These are phyloP conservation scores for Termitomyces sp. DNA, from an alignment of 768 basidiomycete species.

Conservation along the genomic window DNA sequence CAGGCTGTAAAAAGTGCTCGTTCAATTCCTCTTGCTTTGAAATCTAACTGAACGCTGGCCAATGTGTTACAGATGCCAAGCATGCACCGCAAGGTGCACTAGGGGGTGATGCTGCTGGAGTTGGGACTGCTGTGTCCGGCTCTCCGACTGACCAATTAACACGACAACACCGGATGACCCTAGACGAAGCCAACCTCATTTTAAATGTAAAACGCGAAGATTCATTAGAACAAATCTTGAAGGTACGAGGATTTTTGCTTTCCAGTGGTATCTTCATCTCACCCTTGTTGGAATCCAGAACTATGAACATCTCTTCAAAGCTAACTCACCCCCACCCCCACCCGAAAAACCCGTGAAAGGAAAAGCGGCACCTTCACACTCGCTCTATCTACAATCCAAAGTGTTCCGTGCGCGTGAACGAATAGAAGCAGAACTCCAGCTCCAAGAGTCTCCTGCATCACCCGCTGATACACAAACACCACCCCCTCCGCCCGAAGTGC, in stretches of 20 bases:
- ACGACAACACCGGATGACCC: slow-evolving; percentile 84
- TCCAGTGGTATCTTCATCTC: neutral
- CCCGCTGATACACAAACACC: slow-evolving; percentile 13
- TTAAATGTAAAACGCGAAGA: slow-evolving; percentile 83
- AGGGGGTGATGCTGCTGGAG: slow-evolving; percentile 68
- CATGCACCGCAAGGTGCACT: slow-evolving; percentile 67
- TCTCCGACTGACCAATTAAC: slow-evolving; percentile 80
- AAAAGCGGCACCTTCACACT: slow-evolving; percentile 50
- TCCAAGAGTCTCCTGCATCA: slow-evolving; percentile 9
- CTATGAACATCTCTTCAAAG: slow-evolving; percentile 91
- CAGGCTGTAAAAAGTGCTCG: slow-evolving; percentile 88
- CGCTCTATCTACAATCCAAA: slow-evolving; percentile 95
- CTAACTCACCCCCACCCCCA: slow-evolving; percentile 71
- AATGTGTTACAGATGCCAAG: slow-evolving; percentile 65
- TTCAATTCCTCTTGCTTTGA: neutral
- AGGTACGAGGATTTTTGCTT: slow-evolving; percentile 44
- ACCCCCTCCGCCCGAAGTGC: slow-evolving; percentile 16
- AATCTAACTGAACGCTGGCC: neutral
- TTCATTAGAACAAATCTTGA: slow-evolving; percentile 60
- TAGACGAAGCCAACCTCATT: slow-evolving; percentile 93
- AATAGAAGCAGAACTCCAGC: slow-evolving; percentile 80
- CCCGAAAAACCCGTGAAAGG: slow-evolving; percentile 44
- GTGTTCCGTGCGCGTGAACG: slow-evolving; percentile 93
- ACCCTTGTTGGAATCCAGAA: slow-evolving; percentile 46
- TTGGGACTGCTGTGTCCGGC: slow-evolving; percentile 70